Conservation (phyloP, 139 green algal species). For the Asterochloris sp. region DNA sequence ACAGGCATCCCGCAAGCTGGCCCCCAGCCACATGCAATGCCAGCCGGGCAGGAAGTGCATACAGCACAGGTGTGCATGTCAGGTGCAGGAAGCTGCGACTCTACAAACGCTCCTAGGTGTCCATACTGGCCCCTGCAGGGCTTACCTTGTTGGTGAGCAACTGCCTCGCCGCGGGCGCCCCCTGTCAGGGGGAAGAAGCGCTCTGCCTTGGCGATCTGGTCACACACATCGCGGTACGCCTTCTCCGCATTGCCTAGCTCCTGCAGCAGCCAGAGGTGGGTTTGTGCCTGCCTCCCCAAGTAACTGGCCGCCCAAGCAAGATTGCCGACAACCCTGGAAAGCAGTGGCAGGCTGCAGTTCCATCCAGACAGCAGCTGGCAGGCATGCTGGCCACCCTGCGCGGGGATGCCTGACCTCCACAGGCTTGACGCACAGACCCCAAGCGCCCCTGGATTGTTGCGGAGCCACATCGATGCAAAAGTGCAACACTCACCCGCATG, state of each 20-base stretch:
- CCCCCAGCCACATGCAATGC: not conserved
- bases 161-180: not conserved
- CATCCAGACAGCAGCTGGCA: not conserved
- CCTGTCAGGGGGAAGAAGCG: constrained; percentile 23
- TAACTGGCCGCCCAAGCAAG: not conserved
- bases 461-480: not conserved
- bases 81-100: not conserved
- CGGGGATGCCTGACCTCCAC: not conserved
- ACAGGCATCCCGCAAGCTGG: not conserved
- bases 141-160: not conserved
- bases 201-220: constrained; percentile 27
- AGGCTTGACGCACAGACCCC: not conserved
- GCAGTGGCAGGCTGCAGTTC: not conserved
- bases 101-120: not conserved
- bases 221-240: constrained; percentile 21
- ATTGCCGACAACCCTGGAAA: not conserved
- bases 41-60: not conserved
- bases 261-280: constrained; percentile 1
- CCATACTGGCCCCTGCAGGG: not conserved
- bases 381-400: not conserved
- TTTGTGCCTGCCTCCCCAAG: not conserved
- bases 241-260: constrained; percentile 16
- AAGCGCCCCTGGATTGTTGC: not conserved
- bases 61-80: not conserved
- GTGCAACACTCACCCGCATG: not conserved